Base-by-base conservation (phyloP, 352 stramenopile genomes). In the Phytophthora melonis region DNA sequence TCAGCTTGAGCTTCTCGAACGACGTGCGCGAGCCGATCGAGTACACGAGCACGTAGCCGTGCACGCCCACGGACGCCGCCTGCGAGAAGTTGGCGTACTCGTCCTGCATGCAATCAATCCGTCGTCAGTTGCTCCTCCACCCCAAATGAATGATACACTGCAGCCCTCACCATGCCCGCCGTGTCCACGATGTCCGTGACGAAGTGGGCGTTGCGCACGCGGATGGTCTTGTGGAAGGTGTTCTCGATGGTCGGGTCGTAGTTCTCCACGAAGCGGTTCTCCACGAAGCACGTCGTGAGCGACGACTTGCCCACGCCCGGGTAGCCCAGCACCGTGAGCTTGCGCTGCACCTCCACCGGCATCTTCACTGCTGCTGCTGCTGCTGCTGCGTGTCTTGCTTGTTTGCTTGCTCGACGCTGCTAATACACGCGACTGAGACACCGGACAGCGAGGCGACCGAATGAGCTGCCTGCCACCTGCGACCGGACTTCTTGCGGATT, bases 181-280 rank as follows among this genome's bases (percentile, higher is more conserved):
- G 95, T 98, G 77, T 99, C 97, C 70, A 99, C 95, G 74, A 99
- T 99, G 75, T 99, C 97, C 25, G 95, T 99, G 36, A 97, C 91
- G 67, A 99, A 99, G 80, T 99, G 93, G 21, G 97, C 97, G 74
- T 98, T 98, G n/a, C 92, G 84, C 83, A 99, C 98, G 41, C 94
- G 90, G 60, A 99, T 98, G 9, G 92, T 98, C 85, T 98, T 98
- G 84, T 98, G 93, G 72, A 98, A 97, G 30, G 94, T 98, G 79
- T 97, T 98, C 81, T 99, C 97, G 74, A 99, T 99, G 6, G 97
- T 99, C 53, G 97, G 95, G 79, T 98, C 95, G 74, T 99, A 99
- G 77, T 95, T 97, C 72, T 94, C 87, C 36, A 96, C 81, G 70
- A 97, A 97, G 45, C 89, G 86, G 70, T 96, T 98, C 80, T 97